Evolutionary conservation across 257 asterid species (phyloP), one percentile per base, ranked within the genome.

Genomic region (Datura wrightii): DNA sequence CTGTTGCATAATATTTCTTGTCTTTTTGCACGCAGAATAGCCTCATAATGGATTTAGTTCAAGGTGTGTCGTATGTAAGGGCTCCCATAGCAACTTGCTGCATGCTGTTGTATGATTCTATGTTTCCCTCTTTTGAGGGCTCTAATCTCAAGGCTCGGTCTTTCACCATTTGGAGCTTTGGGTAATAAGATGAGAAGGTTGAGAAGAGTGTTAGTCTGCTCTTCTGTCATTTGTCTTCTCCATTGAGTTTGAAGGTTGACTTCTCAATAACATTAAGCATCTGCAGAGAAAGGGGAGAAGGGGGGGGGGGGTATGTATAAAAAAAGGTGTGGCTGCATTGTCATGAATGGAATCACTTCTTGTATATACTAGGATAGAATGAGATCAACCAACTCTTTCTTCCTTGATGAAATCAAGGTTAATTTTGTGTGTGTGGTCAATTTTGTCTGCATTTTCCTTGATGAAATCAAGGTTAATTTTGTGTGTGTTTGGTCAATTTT

Each of bases 11-110:
- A 76, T 76, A 10, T 24, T 48, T 76, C 81, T 0, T 7, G 54
- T 10, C 42, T 48, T 74, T 37, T 15, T 6, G n/a, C 81, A 50
- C 50, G 44, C 62, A 50, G 60, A 74, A 74, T 48, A 48, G 42
- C 58, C 79, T 72, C 58, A 10, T 56, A 41, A 72, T 60, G 56
- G 15, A 81, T 81, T 81, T 82, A 82, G 78, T 24, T 59, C 41
- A 55, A 79, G 55, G 58, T 80, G n/a, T 82, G 58, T 81, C 31
- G 5, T 52, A 60, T 59, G 4, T 48, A n/a, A 9, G 58, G 66
- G 14, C 84, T 60, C 72, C 44, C 76, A 41, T 81, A 19, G 4
- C 84, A 80, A 56, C 37, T 82, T 41, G 42, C 74, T 41, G 34
- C 60, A 6, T 80, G 55, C 3, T 62, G 15, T 16, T 19, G 74